phyloP scores from a whole-genome alignment of 257 asterid genomes.

The Solanum dulcamara region DNA sequence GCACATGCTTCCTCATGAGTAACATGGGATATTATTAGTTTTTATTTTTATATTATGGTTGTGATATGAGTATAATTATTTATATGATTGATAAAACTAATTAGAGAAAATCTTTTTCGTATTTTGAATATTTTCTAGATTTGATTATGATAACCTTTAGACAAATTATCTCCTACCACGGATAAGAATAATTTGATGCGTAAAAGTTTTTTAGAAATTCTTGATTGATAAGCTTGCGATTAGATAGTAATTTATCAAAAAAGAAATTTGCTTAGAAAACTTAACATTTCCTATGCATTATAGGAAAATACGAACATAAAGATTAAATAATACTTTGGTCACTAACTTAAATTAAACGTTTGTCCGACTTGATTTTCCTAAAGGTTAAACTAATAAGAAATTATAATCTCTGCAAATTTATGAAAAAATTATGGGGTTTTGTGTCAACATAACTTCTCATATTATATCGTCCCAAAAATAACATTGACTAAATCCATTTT shows the following conservation, averaged over 20 bases:
- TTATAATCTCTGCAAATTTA: too few relatives aligned
- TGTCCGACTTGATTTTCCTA: background rate
- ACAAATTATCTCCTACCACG: too few relatives aligned
- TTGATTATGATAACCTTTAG: background rate
- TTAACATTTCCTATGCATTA: background rate
- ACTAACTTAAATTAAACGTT: background rate
- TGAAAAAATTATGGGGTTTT: background rate
- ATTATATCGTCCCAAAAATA: background rate
- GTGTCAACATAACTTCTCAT: background rate
- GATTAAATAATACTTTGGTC: background rate
- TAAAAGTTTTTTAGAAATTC: too few relatives aligned
- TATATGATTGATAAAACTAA: background rate
- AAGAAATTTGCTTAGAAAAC: background rate
- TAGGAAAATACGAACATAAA: background rate
- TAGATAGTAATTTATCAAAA: too few relatives aligned
- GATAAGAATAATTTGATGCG: too few relatives aligned
- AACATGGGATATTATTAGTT: background rate
- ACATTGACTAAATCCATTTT: background rate
- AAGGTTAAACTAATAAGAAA: background rate
- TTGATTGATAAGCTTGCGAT: too few relatives aligned
- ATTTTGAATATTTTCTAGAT: background rate
- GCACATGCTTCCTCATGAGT: background rate
- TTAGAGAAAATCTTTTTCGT: background rate
- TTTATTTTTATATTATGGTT: background rate
- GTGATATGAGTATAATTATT: background rate